Base-by-base conservation (phyloP, 2,329 filamentous ascomycete genomes). In the Xylariaceae sp. region DNA sequence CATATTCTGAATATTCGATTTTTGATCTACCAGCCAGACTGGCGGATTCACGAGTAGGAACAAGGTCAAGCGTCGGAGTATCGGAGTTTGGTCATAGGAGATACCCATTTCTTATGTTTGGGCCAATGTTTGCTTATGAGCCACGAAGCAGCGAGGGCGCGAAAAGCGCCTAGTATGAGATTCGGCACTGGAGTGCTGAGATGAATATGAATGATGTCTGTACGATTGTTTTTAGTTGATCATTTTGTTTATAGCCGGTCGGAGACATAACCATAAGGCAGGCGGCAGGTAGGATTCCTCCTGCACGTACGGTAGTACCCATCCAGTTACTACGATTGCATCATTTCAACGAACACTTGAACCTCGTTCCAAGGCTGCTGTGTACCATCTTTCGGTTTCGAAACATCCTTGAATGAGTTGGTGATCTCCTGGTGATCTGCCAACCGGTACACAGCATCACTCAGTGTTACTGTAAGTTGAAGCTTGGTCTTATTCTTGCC, bases 401-500 rank as follows among this genome's bases (percentile, higher is more conserved):
- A 65, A 32, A 69, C 42, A 19, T 58, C 51, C 30, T 65, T 65
- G 53, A 70, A 68, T 35, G 50, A 58, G 40, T 54, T 56, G 29
- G n/a, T 47, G 27, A 70, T 58, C 9, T 64, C 60, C 46, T 60
- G 41, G 19, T 54, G 47, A 44, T 66, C 52, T 29, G 69, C 26
- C 39, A 53, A 45, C 40, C 56, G 55, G 47, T 53, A 57, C n/a
- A 57, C 39, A n/a, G 47, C 44, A 12, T 61, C 47, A 49, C 56
- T 60, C 29, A 70, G 55, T 11, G 50, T 56, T 32, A 69, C 40
- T 4, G 44, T 60, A 29, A 70, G 58, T 56, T 66, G 55, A 62
- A 65, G 27, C 51, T 64, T 62, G 60, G 60, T 42, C 31, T 71
- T 74, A 43, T 60, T 63, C 54, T 62, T 65, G 29, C 62, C 58